Percentiles rank a stretch among this genome's conserved stretches.
These are phyloP conservation scores for Centella asiatica DNA, from an alignment of 129 eudicot genomes.

Conservation along the genomic window DNA sequence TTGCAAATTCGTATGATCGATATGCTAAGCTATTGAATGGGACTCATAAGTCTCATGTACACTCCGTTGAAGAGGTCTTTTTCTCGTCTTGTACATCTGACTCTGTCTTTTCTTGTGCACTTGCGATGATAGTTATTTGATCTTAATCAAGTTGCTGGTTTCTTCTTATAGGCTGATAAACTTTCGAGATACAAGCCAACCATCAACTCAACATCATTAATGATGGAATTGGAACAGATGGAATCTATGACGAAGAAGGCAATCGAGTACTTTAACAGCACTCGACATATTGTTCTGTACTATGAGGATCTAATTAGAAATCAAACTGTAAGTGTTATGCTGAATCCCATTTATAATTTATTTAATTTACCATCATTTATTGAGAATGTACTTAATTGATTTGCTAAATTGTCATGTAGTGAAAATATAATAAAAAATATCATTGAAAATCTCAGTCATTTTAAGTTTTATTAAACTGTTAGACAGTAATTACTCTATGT, in stretches of 20 bases:
- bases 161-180: conserved; percentile 53
- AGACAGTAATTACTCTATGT: too few species aligned
- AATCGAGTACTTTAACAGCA: conserved; percentile 50
- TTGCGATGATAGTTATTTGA: background rate
- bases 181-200: conserved; percentile 77
- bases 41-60: conserved; percentile 82
- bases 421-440: too few species aligned
- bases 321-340: conserved; percentile 44
- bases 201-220: conserved; percentile 47
- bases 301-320: conserved; percentile 83
- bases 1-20: conserved; percentile 77
- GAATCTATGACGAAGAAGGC: conserved; percentile 53
- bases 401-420: too few species aligned
- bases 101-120: background rate
- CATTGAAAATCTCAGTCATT: too few species aligned
- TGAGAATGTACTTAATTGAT: background rate
- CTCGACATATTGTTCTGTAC: conserved; percentile 64
- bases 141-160: background rate
- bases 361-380: background rate
- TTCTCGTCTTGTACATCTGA: background rate
- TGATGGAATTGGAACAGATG: conserved; percentile 62
- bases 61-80: conserved; percentile 70
- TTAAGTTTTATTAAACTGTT: too few species aligned
- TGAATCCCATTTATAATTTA: background rate
- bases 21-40: conserved; percentile 71